Base-by-base conservation (phyloP, 177 flowering plant genomes). In the Tripterygium wilfordii region DNA sequence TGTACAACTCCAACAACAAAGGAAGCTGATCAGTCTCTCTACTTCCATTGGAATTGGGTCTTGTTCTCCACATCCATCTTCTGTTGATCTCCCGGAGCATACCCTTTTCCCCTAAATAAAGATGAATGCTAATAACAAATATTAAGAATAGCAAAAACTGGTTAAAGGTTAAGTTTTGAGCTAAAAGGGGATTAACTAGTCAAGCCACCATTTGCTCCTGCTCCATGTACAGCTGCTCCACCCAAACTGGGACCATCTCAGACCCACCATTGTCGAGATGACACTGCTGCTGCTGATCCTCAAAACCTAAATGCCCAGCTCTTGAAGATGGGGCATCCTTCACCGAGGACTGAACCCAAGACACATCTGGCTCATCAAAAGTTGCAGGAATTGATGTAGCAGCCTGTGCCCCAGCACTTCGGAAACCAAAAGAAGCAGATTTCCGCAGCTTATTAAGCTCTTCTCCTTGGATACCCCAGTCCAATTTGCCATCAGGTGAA, bases 341-440 rank as follows among this genome's bases (percentile, higher is more conserved):
- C 33, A 62, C 76, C 46, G 66, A 36, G 17, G 82, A 59, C 1
- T 62, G 66, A 36, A 74, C 68, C 85, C 81, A 73, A 29, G 80
- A 66, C 6, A 66, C 63, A 39, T 76, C 81, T 0, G 75, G 75
- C 53, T 63, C 76, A 28, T 57, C 58, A 0, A 12, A 27, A 9
- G 32, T 29, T 5, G 41, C 5, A 20, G 50, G 40, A 35, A 24
- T 5, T 4, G 56, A 24, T 18, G 53, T 6, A 15, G 53, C 35
- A 20, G 55, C 53, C 13, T 36, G 1, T 0, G 64, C 25, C 9
- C 42, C 45, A 21, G n/a, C n/a, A n/a, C 42, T 59, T 54, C 66
- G 51, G 20, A 69, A 15, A 25, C 82, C 84, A 53, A 81, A 81
- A 22, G 88, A 81, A n/a, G 84, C 72, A 28, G 79, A 78, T 51